A percentile compares a stretch with the other conserved stretches of the same genome.
Evolutionary conservation across 305 asterid species (phyloP).

Genomic region (Plantago coronopus): DNA sequence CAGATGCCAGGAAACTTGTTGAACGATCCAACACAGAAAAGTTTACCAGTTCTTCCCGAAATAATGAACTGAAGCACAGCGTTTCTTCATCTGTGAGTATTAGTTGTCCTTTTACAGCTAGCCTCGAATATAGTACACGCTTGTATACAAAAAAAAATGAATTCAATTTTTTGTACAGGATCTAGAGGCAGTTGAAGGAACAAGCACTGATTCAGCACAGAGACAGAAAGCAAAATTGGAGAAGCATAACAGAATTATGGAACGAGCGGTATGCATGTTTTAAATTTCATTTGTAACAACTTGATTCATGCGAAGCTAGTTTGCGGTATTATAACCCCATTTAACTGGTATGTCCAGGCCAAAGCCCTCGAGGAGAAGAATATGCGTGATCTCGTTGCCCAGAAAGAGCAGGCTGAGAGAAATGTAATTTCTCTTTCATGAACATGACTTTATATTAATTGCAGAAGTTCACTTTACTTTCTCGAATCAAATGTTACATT

Average conservation of each 20-base stretch:
- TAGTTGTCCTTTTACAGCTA: constrained; percentile 18
- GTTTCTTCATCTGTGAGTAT: constrained; percentile 73
- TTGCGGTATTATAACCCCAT: constrained; percentile 10
- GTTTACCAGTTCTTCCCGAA: constrained; percentile 40
- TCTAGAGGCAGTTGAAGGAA: constrained; percentile 54
- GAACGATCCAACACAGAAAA: constrained; percentile 37
- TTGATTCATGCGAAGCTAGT: constrained; percentile 16
- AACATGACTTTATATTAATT: constrained; percentile 19
- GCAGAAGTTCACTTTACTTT: not conserved
- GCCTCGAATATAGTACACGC: constrained; percentile 3
- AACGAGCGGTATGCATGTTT: constrained; percentile 68
- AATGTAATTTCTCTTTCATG: constrained; percentile 42
- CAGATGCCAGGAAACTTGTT: constrained; percentile 43
- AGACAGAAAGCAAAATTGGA: constrained; percentile 89
- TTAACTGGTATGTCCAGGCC: constrained; percentile 52
- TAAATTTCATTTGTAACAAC: constrained; percentile 17
- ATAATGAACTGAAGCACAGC: constrained; percentile 61
- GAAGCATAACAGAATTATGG: constrained; percentile 96
- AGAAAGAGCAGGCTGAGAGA: constrained; percentile 96
- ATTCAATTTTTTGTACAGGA: constrained; percentile 48
- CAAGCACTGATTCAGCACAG: constrained; percentile 65
- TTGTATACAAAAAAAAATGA: constrained; percentile 21
- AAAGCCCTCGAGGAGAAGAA: constrained; percentile 97
- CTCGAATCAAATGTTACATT: not conserved
- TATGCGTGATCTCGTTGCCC: constrained; percentile 79